Conservation (phyloP, 257 asterid species). For the Penstemon newberryi region DNA sequence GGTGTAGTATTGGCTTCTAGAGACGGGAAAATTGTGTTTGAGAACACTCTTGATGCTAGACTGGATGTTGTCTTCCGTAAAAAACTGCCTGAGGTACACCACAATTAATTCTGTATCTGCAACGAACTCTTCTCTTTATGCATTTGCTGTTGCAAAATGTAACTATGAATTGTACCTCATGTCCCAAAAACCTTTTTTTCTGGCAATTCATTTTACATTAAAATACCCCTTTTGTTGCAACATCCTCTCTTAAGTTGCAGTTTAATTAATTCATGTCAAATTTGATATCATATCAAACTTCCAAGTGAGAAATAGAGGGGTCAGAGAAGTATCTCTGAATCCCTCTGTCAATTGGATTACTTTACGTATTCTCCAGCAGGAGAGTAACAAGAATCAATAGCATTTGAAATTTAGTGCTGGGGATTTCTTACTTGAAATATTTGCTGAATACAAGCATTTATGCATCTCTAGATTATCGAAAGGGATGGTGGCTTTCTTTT, state of each 20-base stretch:
- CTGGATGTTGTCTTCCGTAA: slow-evolving; percentile 84
- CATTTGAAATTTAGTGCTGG: background rate
- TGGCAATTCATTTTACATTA: background rate
- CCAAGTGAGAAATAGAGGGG: slow-evolving; percentile 9
- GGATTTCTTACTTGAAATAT: slow-evolving; percentile 5
- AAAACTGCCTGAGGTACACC: slow-evolving; percentile 83
- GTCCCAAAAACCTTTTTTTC: slow-evolving; percentile 3
- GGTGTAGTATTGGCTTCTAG: slow-evolving; percentile 96
- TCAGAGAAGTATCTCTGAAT: background rate
- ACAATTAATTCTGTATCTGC: slow-evolving; percentile 3
- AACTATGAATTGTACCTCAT: slow-evolving; percentile 3
- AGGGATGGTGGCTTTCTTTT: background rate
- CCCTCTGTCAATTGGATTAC: background rate
- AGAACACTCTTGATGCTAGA: slow-evolving; percentile 90
- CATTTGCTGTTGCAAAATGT: background rate
- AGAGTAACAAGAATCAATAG: background rate
- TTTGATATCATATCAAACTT: slow-evolving; percentile 7
- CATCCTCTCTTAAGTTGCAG: slow-evolving; percentile 2
- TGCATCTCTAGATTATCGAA: slow-evolving; percentile 10
- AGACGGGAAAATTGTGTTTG: slow-evolving; percentile 95
- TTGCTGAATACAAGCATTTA: background rate
- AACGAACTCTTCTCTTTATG: background rate
- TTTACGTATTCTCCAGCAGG: background rate
- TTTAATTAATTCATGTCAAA: background rate
- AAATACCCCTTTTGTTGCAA: background rate